These are phyloP conservation scores for Phalaenopsis equestris DNA, from an alignment of 106 monocot species.

Conservation along the genomic window DNA sequence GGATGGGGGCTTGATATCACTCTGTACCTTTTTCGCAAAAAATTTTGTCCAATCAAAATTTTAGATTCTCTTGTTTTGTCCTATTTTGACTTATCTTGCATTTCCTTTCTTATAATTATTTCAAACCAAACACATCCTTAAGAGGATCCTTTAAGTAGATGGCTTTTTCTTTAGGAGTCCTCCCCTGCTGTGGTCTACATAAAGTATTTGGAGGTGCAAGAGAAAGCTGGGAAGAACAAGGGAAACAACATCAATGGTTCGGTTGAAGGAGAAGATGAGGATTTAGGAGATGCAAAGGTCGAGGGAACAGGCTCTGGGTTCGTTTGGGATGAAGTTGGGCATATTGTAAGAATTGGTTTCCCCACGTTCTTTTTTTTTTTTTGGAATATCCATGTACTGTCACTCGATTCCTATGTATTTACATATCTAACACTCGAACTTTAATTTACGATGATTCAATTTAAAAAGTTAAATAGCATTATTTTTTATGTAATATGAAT, in stretches of 20 bases:
- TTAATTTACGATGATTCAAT: too few relatives aligned
- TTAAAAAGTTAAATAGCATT: not conserved
- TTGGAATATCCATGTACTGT: not conserved
- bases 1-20: too few relatives aligned
- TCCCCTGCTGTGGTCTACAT: conserved; percentile 84
- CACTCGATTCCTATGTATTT: too few relatives aligned
- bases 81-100: too few relatives aligned
- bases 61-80: too few relatives aligned
- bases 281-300: conserved; percentile 36
- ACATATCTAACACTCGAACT: too few relatives aligned
- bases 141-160: not conserved
- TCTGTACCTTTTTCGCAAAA: too few relatives aligned
- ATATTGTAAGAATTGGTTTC: conserved; percentile 51
- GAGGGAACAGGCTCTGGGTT: conserved; percentile 83
- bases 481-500: not conserved
- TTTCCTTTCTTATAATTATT: too few relatives aligned
- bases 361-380: not conserved
- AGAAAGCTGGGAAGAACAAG: conserved; percentile 8
- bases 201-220: conserved; percentile 42
- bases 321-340: conserved; percentile 75
- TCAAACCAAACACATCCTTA: too few relatives aligned
- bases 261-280: conserved; percentile 19
- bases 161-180: conserved; percentile 28
- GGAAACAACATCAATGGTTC: not conserved
- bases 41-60: too few relatives aligned